Evolutionary conservation across 176 grass and related monocot genomes (phyloP).

Genomic region (Otatea glauca): DNA sequence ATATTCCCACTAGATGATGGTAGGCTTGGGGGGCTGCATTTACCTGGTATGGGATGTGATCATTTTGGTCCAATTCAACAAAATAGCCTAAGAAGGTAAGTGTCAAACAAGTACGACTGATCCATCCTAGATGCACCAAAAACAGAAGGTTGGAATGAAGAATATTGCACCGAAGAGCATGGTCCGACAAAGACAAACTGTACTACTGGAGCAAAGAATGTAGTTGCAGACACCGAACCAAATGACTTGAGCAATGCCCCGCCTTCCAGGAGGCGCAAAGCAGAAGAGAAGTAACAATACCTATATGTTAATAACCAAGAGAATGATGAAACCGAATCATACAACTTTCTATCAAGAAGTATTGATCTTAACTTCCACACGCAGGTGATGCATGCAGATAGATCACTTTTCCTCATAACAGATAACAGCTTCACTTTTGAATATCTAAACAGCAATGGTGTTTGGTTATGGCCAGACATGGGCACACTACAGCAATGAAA

Average conservation of each 20-base stretch:
- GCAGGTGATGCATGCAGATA: conserved; percentile 78
- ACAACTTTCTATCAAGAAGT: conserved; percentile 82
- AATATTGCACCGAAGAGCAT: conserved; percentile 95
- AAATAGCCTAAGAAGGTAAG: conserved; percentile 62
- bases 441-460: conserved; percentile 74
- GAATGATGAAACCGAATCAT: conserved; percentile 51
- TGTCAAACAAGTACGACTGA: conserved; percentile 88
- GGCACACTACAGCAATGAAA: conserved; percentile 65
- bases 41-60: conserved; percentile 74
- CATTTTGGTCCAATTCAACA: conserved; percentile 60
- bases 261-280: conserved; percentile 55
- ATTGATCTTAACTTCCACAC: conserved; percentile 76
- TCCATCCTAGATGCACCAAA: conserved; percentile 87
- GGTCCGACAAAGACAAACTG: conserved; percentile 64
- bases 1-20: conserved; percentile 90
- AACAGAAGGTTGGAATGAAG: conserved; percentile 98
- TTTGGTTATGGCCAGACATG: conserved; percentile 98
- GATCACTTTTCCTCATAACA: conserved; percentile 85
- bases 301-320: conserved; percentile 51
- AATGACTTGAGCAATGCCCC: conserved; percentile 56
- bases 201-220: conserved; percentile 66
- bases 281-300: conserved; percentile 64
- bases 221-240: conserved; percentile 38
- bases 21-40: conserved; percentile 87
- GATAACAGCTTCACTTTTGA: conserved; percentile 76